Base-by-base conservation (phyloP, 176 grass and related monocot species). In the Zea luxurians region DNA sequence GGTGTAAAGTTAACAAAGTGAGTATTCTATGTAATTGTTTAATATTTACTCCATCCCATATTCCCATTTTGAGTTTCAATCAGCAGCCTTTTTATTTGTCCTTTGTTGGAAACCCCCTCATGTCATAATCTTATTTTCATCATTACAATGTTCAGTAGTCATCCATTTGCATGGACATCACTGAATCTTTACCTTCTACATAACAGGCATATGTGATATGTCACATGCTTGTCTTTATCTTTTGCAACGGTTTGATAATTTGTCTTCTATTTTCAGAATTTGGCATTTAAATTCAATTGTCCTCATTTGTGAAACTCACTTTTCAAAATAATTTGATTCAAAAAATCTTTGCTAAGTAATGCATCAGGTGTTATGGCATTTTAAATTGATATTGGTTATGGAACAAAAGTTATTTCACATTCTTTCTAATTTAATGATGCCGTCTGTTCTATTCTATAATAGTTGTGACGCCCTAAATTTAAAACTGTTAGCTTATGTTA, bases 1-100 rank as follows among this genome's bases (percentile, higher is more conserved):
- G 95, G 95, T 21, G 87, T 98, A 86, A 98, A 98, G 79, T 92
- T 90, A 76, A 98, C 95, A 6, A 98, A 94, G 94, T 92, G 88
- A 76, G 70, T 80, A 63, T 75, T 43, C 57, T 78, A 46, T 4
- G 16, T 62, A n/a, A 27, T 69, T 49, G 13, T 10, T 70, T 88
- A 36, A 75, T 74, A 68, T 59, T 48, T 69, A 21, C 12, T 69
- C 54, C 54, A 7, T 57, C 53, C 48, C 15, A 15, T 13, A 1
- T 55, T 43, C 16, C n/a, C 17, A 42, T 38, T 17, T 41, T 6
- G 17, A 58, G 21, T 80, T 42, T 62, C 43, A 10, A 70, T 77
- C 8, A 61, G 35, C 17, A 71, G 35, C 7, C 60, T 83, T 16
- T 38, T 45, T 11, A 7, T 67, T 67, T 37, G n/a, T 71, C 15